Conservation (phyloP, 1,284 basidiomycete species). For the Farysia itapuensis region DNA sequence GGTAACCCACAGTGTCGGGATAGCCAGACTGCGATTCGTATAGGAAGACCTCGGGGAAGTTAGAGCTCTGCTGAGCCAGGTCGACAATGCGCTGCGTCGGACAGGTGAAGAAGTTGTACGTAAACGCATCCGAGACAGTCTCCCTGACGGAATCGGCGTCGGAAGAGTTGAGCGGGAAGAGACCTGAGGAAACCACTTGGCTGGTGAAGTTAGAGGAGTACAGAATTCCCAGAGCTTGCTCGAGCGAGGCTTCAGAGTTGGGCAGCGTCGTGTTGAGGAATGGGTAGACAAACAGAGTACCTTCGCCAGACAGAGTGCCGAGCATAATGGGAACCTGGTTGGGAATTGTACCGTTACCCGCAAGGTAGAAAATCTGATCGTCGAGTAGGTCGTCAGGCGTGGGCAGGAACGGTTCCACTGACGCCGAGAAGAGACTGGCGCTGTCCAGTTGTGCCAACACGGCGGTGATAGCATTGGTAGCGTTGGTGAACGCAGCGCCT, state of each 20-base stretch:
- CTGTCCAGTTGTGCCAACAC: slow-evolving; percentile 2
- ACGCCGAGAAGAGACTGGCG: slow-evolving; percentile 3
- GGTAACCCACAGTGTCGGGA: slow-evolving; percentile 3
- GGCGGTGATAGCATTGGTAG: slow-evolving; percentile 7
- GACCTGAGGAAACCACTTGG: slow-evolving; percentile 6
- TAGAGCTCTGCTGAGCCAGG: slow-evolving; percentile 2
- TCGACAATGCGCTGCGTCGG: slow-evolving; percentile 21
- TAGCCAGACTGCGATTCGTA: slow-evolving; percentile 26
- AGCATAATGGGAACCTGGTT: slow-evolving; percentile 25
- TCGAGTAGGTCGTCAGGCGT: slow-evolving; percentile 21
- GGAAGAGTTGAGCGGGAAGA: slow-evolving; percentile 15
- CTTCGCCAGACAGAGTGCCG: slow-evolving; percentile 24
- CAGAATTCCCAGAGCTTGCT: slow-evolving; percentile 4
- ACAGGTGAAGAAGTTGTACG: slow-evolving; percentile 35
- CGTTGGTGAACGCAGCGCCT: slow-evolving; percentile 10
- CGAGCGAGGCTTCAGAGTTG: slow-evolving; percentile 7
- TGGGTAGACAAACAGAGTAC: slow-evolving; percentile 17
- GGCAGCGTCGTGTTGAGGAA: slow-evolving; percentile 10
- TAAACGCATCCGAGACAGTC: slow-evolving; percentile 11
- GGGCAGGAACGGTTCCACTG: slow-evolving; percentile 29
- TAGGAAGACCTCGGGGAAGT: slow-evolving; percentile 21
- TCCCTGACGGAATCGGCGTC: slow-evolving; percentile 18
- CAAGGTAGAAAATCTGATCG: slow-evolving; percentile 33
- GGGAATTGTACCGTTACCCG: slow-evolving; percentile 26
- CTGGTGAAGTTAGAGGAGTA: slow-evolving; percentile 5